Base-by-base conservation (phyloP, 306 rosid species). In the Astragalus membranaceus region DNA sequence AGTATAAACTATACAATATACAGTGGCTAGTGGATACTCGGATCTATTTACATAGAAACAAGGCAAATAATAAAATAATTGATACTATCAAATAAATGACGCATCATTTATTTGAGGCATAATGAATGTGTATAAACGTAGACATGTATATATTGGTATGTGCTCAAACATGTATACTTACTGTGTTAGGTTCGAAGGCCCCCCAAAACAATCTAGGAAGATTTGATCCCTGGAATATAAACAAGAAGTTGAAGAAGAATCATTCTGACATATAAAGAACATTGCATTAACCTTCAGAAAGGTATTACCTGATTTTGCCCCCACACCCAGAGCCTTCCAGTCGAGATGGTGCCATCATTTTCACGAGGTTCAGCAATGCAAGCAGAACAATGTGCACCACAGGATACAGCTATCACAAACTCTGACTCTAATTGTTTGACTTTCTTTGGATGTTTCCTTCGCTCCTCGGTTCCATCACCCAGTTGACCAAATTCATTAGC, bases 311-410 rank as follows among this genome's bases (percentile, higher is more conserved):
- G 98, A 75, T 93, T 93, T 70, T 93, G 96, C 23, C 98, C 98
- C 98, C 98, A 93, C 54, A 93, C 76, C 98, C 98, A 93, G 54
- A 93, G 96, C 85, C 97, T 84, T 56, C 96, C 70, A 3, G 80
- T 74, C 0, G 96, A 88, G 68, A 76, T 12, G 5, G 86, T 79
- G 65, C 90, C 96, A 77, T 93, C 94, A 74, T 83, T 88, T 78
- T 87, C 84, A 29, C 86, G 85, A 72, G 90, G 91, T 67, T 88
- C 93, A 1, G 98, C 89, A 68, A 93, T 87, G 78, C 96, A 93
- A 73, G 96, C 96, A 61, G 98, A 88, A 72, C 98, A 93, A 72
- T 85, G 88, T 64, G 96, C 96, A 74, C 98, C 98, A 78, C 98
- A 90, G 7, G 96, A 87, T 44, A 90, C 96, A 71, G 90, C 84